These are phyloP conservation scores for Apiospora aurea DNA, from an alignment of 2,329 filamentous ascomycete genomes.

Conservation along the genomic window DNA sequence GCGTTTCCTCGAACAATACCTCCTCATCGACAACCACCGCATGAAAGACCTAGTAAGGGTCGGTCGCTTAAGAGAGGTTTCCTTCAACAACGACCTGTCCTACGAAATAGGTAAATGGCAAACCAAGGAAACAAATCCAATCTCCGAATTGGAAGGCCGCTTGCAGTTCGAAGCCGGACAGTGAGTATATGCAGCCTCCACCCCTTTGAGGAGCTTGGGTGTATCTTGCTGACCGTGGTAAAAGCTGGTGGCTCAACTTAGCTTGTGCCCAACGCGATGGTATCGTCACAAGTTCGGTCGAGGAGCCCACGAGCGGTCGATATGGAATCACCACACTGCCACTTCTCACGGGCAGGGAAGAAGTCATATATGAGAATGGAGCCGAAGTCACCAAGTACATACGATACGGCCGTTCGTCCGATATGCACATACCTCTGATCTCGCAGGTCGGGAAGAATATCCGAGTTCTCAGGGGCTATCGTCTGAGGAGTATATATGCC, in stretches of 20 bases:
- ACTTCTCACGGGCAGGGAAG: conserved; percentile 59
- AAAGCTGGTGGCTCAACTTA: conserved; percentile 65
- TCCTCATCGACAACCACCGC: conserved; percentile 53
- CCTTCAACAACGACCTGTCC: conserved; percentile 44
- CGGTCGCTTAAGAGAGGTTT: conserved; percentile 51
- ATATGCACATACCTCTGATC: conserved; percentile 59
- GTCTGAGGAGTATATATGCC: conserved; percentile 58
- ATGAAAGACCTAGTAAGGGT: conserved; percentile 40
- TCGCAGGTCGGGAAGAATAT: conserved; percentile 56
- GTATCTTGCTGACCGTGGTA: conserved; percentile 28
- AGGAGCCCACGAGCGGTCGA: conserved; percentile 53
- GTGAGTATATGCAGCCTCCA: conserved; percentile 45
- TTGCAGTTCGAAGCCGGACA: conserved; percentile 55
- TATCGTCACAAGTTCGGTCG: conserved; percentile 53
- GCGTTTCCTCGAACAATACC: conserved; percentile 53
- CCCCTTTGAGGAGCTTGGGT: background rate
- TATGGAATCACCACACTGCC: conserved; percentile 58
- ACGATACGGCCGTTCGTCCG: conserved; percentile 49
- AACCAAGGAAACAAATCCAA: conserved; percentile 41
- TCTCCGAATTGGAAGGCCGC: conserved; percentile 51
- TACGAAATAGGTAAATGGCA: conserved; percentile 47
- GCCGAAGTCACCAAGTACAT: conserved; percentile 50
- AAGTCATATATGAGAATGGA: conserved; percentile 40
- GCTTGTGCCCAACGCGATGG: conserved; percentile 64
- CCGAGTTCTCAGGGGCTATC: conserved; percentile 59